Base-by-base conservation (phyloP, 345 rosid species). In the Murraya koenigii region DNA sequence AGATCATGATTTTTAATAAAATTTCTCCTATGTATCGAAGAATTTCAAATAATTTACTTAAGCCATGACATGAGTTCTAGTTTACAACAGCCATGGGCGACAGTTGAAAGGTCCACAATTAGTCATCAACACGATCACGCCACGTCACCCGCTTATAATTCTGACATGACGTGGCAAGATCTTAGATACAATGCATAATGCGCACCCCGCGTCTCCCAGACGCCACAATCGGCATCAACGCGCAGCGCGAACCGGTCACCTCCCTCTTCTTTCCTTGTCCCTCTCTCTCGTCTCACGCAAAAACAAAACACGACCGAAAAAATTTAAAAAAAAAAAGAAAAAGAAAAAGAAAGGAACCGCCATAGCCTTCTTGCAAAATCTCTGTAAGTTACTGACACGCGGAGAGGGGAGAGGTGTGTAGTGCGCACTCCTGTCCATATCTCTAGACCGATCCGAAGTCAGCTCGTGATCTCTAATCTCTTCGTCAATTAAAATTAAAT, bases 171-270 rank as follows among this genome's bases (percentile, higher is more conserved):
- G 79, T 81, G 84, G 63, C 79, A 32, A 54, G 10, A 64, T 56
- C 58, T 7, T 38, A 2, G 0, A 8, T 1, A 2, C 41, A 49
- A 25, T 68, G 59, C 54, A 8, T 6, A 60, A 54, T 69, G 47
- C 69, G 74, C 79, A 78, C 28, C 68, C 68, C 22, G 76, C 68
- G 35, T 63, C 23, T n/a, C 11, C 8, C 8, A 68, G 74, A 68
- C 62, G 75, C 78, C 8, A 39, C 26, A 47, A 23, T 28, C 49
- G 60, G 19, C 71, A 49, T 22, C 60, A 36, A 60, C 78, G 32
- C 81, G 76, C 77, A 78, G 69, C 38, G 74, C 28, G 84, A 75
- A 70, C 30, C 79, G 84, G 76, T 78, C 81, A 77, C 76, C 78
- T 11, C 1, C 58, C 17, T 19, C 32, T 30, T 7, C 49, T 30